Evolutionary conservation across 2,329 filamentous ascomycete genomes (phyloP).

Genomic region (Sporothrix pseudoabietina): DNA sequence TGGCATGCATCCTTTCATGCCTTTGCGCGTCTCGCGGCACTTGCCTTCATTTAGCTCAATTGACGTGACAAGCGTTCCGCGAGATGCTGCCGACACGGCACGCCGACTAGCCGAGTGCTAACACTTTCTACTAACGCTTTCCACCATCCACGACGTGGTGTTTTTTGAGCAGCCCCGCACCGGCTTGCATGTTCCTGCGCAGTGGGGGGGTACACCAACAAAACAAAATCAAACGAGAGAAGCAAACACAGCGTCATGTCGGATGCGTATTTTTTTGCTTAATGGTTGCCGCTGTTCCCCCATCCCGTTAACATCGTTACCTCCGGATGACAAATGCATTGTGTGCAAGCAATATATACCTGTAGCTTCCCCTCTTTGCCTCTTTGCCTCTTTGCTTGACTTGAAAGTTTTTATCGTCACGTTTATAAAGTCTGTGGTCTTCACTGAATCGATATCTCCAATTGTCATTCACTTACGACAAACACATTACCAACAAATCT

Average conservation of each 20-base stretch:
- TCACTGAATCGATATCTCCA: not conserved
- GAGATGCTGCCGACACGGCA: conserved; percentile 8
- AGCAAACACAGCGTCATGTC: not conserved
- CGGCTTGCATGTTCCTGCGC: not conserved
- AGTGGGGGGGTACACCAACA: not conserved
- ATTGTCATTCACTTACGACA: not conserved
- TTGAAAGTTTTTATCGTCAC: not conserved
- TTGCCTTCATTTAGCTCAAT: not conserved
- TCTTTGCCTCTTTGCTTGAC: not conserved
- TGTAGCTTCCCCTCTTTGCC: not conserved
- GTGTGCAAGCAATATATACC: not conserved
- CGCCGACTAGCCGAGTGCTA: not conserved
- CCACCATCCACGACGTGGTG: not conserved
- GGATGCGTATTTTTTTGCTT: too few species aligned
- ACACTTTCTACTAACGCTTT: not conserved
- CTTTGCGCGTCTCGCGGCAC: not conserved
- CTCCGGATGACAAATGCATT: conserved; percentile 10
- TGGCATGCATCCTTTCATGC: not conserved
- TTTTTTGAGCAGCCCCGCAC: not conserved
- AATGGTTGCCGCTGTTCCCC: too few species aligned
- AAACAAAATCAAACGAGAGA: not conserved
- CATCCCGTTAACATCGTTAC: not conserved
- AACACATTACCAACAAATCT: not conserved
- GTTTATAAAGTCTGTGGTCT: not conserved
- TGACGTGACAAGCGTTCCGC: conserved; percentile 1